Evolutionary conservation across 768 basidiomycete genomes (phyloP), one percentile per base, ranked within the genome.

Genomic region (Fomitopsis serialis): DNA sequence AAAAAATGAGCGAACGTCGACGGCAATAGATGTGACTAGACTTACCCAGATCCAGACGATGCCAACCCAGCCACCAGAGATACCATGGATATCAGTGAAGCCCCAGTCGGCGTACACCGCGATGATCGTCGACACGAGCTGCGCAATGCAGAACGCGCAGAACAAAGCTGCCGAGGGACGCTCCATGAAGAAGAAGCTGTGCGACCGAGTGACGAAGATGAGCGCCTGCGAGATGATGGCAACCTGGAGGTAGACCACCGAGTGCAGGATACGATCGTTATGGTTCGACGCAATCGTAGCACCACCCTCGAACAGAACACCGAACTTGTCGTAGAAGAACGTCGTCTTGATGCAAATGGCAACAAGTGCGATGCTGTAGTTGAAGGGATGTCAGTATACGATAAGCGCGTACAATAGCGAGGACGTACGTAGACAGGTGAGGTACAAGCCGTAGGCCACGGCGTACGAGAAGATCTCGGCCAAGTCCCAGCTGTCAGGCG

Each of bases 131-230:
- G 95, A 93, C 50, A 98, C 76, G 54, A 97, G 82, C 74, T 98
- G 96, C 17, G 96, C 96, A 53, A 98, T 66, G 70, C 83, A 84
- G 83, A 98, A 98, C 12, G 96, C 96, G 58, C 72, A 73, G 74
- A 98, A 77, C 54, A 98, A 83, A 25, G 96, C 96, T 27, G 76
- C 73, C 29, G 96, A 97, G 5, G 92, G 92, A 50, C 92, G 86
- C 70, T 95, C 92, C 89, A 92, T 91, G 79, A 93, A 95, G 88
- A 92, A 95, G 81, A 91, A 94, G 12, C 87, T 78, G 64, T 95
- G 94, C 60, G 93, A 85, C 74, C 92, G 92, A 40, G 93, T 95
- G 70, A 95, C 82, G 76, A 95, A 95, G 23, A 53, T 37, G 21
- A 45, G 24, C 1, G 96, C 96, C 71, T 98, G 96, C 45, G 96